Evolutionary conservation across 345 rosid species (phyloP), one percentile per base, ranked within the genome.

Genomic region (Populus nigra): DNA sequence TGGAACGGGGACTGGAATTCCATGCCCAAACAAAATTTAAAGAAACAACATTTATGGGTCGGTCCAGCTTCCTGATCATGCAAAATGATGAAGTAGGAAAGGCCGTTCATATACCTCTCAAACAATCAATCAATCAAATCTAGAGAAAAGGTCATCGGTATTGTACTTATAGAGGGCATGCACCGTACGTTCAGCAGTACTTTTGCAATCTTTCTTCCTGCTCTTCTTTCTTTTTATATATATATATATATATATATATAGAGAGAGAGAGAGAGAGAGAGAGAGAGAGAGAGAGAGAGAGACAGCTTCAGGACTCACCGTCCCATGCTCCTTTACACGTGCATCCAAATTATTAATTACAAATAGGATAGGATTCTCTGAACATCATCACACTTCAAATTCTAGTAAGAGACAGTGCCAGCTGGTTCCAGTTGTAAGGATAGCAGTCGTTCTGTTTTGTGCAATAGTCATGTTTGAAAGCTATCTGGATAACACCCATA

Each of bases 381-480:
- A 53, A n/a, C 15, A 16, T 11, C 65, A 29, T 6, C n/a, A 7
- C 22, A 8, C 23, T 17, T 33, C 20, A 6, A 29, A 25, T 22
- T n/a, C 18, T 41, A 50, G 43, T 29, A 23, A 7, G 25, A 25
- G n/a, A 69, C 18, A 47, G 15, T 27, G 73, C 35, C 80, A 80
- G 85, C 81, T 77, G 73, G 72, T 63, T 16, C 36, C 77, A 74
- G 80, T 62, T 68, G 82, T 72, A 3, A 49, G 39, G 35, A 69
- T 13, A 39, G 12, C 15, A 3, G 13, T 45, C 41, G 1, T 38
- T 38, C 8, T 5, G 6, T 38, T 38, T 38, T 38, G 6, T 38
- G 41, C 41, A 38, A 13, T 45, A 12, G 49, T 45, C 49, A 12
- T 13, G 49, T 45, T 45, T 11, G 16, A 3, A 45, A 12, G 9